A percentile compares a stretch with the other conserved stretches of the same genome.
Evolutionary conservation across 129 eudicot genomes (phyloP).

Genomic region (Lactuca sativa): DNA sequence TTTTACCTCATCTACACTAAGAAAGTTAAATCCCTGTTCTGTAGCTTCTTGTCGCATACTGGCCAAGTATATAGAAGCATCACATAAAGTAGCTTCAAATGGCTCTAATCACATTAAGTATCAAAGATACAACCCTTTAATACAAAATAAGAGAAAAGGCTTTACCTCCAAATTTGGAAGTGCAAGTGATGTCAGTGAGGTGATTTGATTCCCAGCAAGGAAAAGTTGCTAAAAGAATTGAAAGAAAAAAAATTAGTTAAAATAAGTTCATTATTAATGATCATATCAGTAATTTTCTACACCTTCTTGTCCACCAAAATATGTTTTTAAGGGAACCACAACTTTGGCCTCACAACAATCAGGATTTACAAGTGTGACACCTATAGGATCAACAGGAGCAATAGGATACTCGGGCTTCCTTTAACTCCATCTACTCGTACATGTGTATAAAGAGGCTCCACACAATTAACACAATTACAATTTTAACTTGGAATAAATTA

Average conservation of each 20-base stretch:
- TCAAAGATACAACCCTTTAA: too few species aligned
- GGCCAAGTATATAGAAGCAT: too few species aligned
- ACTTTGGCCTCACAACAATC: conserved; percentile 72
- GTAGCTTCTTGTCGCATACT: too few species aligned
- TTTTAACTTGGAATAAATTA: too few species aligned
- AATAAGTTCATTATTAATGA: background rate
- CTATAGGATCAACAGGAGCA: conserved; percentile 60
- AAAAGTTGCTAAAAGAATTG: conserved; percentile 81
- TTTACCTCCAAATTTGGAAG: too few species aligned
- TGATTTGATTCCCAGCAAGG: conserved; percentile 98
- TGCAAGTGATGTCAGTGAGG: too few species aligned
- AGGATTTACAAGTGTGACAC: conserved; percentile 69
- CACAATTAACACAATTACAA: too few species aligned
- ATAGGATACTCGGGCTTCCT: conserved; percentile 61
- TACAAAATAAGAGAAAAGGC: too few species aligned
- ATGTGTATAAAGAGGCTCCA: conserved; percentile 78
- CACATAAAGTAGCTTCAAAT: too few species aligned
- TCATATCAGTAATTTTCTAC: conserved; percentile 44
- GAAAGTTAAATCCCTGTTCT: too few species aligned
- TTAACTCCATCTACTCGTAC: conserved; percentile 76
- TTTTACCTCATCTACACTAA: too few species aligned
- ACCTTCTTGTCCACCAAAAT: conserved; percentile 93
- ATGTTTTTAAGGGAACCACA: conserved; percentile 63
- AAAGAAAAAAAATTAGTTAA: conserved; percentile 1
- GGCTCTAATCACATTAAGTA: too few species aligned